Evolutionary conservation across 2,329 filamentous ascomycete genomes (phyloP).

Genomic region (Sporothrix protearum): DNA sequence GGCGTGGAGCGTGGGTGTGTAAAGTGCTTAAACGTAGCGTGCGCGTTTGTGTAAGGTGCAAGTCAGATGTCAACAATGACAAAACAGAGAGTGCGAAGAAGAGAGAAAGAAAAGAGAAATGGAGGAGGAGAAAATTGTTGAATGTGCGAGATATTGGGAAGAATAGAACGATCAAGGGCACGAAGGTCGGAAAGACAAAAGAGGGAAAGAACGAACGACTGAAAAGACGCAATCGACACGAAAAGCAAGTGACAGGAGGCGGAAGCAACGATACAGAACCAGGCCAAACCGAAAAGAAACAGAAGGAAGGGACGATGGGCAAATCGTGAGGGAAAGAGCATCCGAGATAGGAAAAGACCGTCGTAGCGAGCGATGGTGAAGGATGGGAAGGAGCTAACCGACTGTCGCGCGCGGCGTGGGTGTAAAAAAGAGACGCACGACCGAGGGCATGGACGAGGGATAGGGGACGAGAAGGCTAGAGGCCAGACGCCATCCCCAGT

Average conservation of each 20-base stretch:
- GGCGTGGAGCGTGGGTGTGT: neutral
- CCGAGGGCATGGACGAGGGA: constrained; percentile 2
- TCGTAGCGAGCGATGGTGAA: neutral
- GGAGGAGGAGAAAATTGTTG: neutral
- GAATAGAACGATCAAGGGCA: neutral
- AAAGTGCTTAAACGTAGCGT: neutral
- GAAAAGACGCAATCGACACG: neutral
- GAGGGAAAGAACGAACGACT: neutral
- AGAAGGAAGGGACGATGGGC: neutral
- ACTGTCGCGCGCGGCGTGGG: constrained; percentile 4
- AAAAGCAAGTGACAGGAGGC: neutral
- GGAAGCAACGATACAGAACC: neutral
- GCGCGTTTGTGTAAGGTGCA: neutral
- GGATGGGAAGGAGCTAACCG: neutral
- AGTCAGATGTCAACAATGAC: neutral
- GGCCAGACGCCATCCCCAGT: neutral
- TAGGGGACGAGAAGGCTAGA: constrained; percentile 7
- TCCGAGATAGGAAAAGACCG: neutral
- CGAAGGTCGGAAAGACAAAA: neutral
- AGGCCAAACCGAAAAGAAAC: neutral
- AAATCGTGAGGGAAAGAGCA: neutral
- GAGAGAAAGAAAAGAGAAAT: neutral
- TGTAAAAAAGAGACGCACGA: neutral
- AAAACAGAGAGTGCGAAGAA: neutral
- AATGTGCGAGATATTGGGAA: neutral